Conservation (phyloP, 2,329 filamentous ascomycete species). For the Diaporthe capsici region DNA sequence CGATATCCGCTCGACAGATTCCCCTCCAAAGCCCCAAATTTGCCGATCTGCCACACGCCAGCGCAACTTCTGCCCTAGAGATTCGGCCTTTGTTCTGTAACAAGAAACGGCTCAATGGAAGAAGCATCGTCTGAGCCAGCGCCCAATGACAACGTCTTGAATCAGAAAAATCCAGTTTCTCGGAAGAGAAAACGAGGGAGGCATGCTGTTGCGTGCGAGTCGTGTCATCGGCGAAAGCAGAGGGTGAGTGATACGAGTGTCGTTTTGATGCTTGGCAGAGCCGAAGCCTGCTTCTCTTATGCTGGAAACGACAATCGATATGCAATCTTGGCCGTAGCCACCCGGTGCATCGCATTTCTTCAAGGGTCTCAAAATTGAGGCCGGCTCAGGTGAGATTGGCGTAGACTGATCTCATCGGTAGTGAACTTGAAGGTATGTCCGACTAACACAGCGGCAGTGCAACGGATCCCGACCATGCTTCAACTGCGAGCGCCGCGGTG, state of each 20-base stretch:
- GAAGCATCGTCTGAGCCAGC: neutral
- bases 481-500: constrained; percentile 8
- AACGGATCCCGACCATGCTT: neutral
- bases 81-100: neutral
- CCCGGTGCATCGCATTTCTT: neutral
- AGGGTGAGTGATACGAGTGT: constrained; percentile 35
- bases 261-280: neutral
- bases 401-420: neutral
- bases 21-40: neutral
- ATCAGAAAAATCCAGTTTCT: constrained; percentile 28
- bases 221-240: constrained; percentile 43
- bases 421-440: neutral
- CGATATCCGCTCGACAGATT: neutral
- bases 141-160: neutral
- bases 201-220: constrained; percentile 38
- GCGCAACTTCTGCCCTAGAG: neutral
- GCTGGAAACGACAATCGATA: neutral
- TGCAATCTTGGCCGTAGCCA: neutral
- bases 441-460: neutral
- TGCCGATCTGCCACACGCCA: neutral
- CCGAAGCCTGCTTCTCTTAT: neutral
- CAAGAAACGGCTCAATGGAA: neutral
- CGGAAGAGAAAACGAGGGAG: constrained; percentile 42
- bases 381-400: neutral
- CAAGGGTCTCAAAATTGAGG: neutral